Evolutionary conservation across 805 yeast species (phyloP).

Genomic region (Candida maesae): DNA sequence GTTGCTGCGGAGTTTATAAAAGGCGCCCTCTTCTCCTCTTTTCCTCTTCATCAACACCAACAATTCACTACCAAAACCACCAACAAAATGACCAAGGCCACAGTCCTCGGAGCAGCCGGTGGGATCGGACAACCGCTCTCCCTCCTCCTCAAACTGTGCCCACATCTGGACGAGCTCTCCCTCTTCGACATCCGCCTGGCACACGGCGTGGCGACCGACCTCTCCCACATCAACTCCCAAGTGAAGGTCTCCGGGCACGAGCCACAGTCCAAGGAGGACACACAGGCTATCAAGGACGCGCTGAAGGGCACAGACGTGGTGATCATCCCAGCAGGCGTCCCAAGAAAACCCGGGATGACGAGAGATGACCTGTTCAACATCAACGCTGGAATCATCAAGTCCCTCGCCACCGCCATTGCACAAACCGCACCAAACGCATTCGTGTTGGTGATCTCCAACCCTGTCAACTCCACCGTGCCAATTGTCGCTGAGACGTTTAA

Average conservation of each 20-base stretch:
- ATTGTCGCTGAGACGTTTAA: conserved; percentile 78
- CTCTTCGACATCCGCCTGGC: conserved; percentile 81
- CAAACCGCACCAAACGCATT: conserved; percentile 67
- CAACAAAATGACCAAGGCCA: conserved; percentile 60
- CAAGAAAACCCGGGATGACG: conserved; percentile 94
- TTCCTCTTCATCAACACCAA: too few species aligned
- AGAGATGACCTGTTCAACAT: conserved; percentile 84
- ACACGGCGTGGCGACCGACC: conserved; percentile 86
- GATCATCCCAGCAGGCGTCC: conserved; percentile 78
- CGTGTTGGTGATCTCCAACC: conserved; percentile 83
- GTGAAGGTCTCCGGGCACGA: conserved; percentile 56
- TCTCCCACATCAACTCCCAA: conserved; percentile 75
- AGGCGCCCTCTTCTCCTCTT: too few species aligned
- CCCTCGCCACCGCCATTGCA: conserved; percentile 73
- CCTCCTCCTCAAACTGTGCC: conserved; percentile 68
- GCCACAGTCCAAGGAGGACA: conserved; percentile 43
- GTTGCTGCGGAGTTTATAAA: too few species aligned
- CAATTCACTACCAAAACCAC: too few species aligned
- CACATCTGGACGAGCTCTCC: conserved; percentile 56
- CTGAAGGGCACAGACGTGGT: conserved; percentile 44
- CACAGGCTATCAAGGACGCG: conserved; percentile 38
- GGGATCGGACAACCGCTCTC: conserved; percentile 95
- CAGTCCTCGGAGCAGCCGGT: conserved; percentile 90
- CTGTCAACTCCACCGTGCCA: conserved; percentile 91
- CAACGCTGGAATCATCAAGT: conserved; percentile 76